Evolutionary conservation across 2,329 filamentous ascomycete species (phyloP).

Genomic region (Emericellopsis atlantica): DNA sequence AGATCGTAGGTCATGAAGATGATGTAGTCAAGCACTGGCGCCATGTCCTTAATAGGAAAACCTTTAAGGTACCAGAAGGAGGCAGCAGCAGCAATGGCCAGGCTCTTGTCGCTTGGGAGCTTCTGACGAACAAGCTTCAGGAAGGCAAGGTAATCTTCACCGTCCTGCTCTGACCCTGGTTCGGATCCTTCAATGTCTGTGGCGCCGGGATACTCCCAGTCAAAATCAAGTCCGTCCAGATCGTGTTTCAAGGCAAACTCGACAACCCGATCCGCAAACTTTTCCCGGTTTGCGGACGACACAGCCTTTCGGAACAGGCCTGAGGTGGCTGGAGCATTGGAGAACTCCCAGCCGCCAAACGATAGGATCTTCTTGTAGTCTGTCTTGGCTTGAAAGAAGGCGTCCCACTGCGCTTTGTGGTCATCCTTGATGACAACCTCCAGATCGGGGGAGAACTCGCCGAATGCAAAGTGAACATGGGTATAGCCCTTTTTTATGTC

Average conservation of each 20-base stretch:
- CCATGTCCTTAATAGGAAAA: constrained; percentile 5
- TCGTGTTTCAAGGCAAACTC: constrained; percentile 21
- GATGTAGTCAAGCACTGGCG: constrained; percentile 4
- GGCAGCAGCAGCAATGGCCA: constrained; percentile 5
- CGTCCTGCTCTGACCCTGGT: constrained; percentile 7
- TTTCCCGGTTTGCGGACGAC: constrained; percentile 19
- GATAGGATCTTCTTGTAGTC: constrained; percentile 16
- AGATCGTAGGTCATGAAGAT: constrained; percentile 5
- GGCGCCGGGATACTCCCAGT: constrained; percentile 8
- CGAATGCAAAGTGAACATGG: constrained; percentile 20
- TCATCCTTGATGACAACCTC: background rate
- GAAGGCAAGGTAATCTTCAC: constrained; percentile 6
- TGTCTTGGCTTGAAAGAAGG: constrained; percentile 1
- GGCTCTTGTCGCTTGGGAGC: constrained; percentile 8
- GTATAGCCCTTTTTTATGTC: constrained; percentile 15
- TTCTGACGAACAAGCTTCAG: constrained; percentile 2
- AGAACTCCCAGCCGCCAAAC: constrained; percentile 21
- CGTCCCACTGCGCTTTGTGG: constrained; percentile 1
- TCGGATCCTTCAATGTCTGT: constrained; percentile 12
- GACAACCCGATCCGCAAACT: constrained; percentile 15
- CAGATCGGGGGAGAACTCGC: background rate
- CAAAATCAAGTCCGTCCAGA: constrained; percentile 7
- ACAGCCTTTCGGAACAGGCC: constrained; percentile 15
- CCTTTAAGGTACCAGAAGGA: constrained; percentile 12
- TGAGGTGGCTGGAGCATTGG: constrained; percentile 11